Evolutionary conservation across 768 basidiomycete species (phyloP).

Genomic region (Gloeopeniophorella convolvens): DNA sequence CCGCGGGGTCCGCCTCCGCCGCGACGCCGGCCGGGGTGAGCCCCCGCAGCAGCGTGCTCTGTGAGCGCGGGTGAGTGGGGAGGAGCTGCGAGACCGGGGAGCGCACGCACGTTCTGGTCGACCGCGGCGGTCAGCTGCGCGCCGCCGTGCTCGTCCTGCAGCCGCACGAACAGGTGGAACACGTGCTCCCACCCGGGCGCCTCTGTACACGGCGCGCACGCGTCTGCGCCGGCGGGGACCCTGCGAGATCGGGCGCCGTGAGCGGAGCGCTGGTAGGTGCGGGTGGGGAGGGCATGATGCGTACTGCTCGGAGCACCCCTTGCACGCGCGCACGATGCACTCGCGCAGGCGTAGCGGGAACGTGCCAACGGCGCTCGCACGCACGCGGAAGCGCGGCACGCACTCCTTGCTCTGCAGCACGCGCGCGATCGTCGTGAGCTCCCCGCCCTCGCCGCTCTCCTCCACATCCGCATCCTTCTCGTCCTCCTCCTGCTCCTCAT

Average conservation of each 20-base stretch:
- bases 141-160: constrained; percentile 13
- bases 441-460: not conserved
- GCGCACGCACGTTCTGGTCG: constrained; percentile 16
- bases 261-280: not conserved
- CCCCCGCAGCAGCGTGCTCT: constrained; percentile 12
- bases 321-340: constrained; percentile 13
- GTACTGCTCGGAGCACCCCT: constrained; percentile 10
- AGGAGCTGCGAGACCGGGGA: not conserved
- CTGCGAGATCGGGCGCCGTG: constrained; percentile 10
- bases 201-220: constrained; percentile 3
- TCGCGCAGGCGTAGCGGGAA: constrained; percentile 12
- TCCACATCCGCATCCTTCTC: not conserved
- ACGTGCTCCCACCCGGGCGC: not conserved
- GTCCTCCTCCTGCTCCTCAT: not conserved
- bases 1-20: not conserved
- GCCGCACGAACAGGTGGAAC: constrained; percentile 14
- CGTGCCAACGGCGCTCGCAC: constrained; percentile 17
- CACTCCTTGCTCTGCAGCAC: constrained; percentile 2
- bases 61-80: not conserved
- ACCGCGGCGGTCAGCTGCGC: constrained; percentile 12
- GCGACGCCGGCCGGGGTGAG: constrained; percentile 9
- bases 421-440: constrained; percentile 12
- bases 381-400: constrained; percentile 12
- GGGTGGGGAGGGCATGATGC: not conserved
- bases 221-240: not conserved